These are phyloP conservation scores for Phyllosticta citriasiana DNA, from an alignment of 2,329 filamentous ascomycete species.

Conservation along the genomic window DNA sequence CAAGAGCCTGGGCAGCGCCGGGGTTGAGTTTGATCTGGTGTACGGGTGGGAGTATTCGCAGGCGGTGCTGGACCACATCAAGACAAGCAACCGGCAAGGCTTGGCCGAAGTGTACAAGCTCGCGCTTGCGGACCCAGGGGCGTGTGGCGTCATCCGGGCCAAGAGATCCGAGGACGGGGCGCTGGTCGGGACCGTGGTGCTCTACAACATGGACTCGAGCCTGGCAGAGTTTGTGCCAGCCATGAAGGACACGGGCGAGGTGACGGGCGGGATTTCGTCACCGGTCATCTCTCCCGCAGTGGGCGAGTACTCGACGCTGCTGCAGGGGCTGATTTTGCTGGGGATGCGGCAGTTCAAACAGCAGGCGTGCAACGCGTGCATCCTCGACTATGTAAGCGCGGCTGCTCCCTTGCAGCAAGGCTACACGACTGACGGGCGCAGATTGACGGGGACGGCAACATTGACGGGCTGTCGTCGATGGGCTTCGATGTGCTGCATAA, in stretches of 20 bases:
- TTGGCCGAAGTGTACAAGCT: constrained; percentile 70
- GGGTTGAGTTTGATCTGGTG: constrained; percentile 73
- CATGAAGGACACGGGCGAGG: constrained; percentile 48
- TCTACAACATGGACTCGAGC: constrained; percentile 61
- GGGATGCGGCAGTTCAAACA: constrained; percentile 74
- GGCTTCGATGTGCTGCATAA: constrained; percentile 69
- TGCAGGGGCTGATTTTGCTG: constrained; percentile 72
- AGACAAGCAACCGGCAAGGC: constrained; percentile 63
- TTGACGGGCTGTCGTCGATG: constrained; percentile 66
- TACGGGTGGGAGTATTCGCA: constrained; percentile 69
- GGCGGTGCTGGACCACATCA: constrained; percentile 64
- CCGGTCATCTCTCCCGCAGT: constrained; percentile 63
- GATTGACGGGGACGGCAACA: constrained; percentile 62
- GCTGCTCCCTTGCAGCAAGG: constrained; percentile 8
- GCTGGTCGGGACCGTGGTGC: constrained; percentile 69
- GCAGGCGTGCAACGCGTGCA: constrained; percentile 60
- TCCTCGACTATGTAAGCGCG: constrained; percentile 67
- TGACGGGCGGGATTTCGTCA: constrained; percentile 67
- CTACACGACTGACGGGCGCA: constrained; percentile 27
- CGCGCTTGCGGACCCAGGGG: constrained; percentile 59
- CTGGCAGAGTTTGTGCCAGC: constrained; percentile 61
- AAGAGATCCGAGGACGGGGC: constrained; percentile 57
- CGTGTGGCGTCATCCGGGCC: constrained; percentile 74
- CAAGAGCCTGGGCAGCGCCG: constrained; percentile 60
- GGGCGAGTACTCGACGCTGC: constrained; percentile 57